Percentiles rank a stretch among this genome's conserved stretches.
phyloP scores from a whole-genome alignment of 306 rosid species.

The Trifolium pratense region DNA sequence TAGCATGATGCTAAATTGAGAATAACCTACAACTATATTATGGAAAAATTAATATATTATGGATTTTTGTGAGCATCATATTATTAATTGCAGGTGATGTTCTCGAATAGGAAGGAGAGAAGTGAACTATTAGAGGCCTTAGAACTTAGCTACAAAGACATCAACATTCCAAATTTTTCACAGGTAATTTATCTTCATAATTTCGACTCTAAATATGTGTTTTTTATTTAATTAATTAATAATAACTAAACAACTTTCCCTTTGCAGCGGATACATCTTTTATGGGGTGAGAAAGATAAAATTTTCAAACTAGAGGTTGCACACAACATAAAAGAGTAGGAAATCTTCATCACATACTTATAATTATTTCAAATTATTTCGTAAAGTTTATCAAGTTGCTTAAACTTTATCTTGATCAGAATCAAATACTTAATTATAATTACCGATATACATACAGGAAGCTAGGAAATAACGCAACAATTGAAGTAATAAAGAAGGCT shows the following conservation, averaged over 20 bases:
- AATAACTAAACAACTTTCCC: neutral
- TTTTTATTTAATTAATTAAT: too few relatives aligned
- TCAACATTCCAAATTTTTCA: constrained; percentile 53
- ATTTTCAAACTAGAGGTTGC: constrained; percentile 64
- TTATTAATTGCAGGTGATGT: constrained; percentile 58
- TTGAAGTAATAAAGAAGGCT: constrained; percentile 53
- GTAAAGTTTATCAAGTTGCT: too few relatives aligned
- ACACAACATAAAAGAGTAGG: constrained; percentile 61
- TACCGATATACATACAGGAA: neutral
- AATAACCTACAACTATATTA: too few relatives aligned
- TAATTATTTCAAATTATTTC: neutral
- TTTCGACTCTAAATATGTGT: too few relatives aligned
- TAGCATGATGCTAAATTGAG: too few relatives aligned
- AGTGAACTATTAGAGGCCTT: constrained; percentile 67
- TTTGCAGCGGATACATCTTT: constrained; percentile 66
- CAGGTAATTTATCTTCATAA: too few relatives aligned
- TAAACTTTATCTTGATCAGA: neutral
- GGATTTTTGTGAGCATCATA: too few relatives aligned
- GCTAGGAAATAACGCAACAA: constrained; percentile 51
- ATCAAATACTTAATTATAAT: neutral
- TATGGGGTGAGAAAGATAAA: constrained; percentile 84
- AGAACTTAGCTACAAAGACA: constrained; percentile 45
- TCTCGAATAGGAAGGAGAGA: constrained; percentile 69
- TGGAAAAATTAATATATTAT: too few relatives aligned
- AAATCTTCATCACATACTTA: neutral